Evolutionary conservation across 306 rosid genomes (phyloP).

Genomic region (Inga oerstediana): DNA sequence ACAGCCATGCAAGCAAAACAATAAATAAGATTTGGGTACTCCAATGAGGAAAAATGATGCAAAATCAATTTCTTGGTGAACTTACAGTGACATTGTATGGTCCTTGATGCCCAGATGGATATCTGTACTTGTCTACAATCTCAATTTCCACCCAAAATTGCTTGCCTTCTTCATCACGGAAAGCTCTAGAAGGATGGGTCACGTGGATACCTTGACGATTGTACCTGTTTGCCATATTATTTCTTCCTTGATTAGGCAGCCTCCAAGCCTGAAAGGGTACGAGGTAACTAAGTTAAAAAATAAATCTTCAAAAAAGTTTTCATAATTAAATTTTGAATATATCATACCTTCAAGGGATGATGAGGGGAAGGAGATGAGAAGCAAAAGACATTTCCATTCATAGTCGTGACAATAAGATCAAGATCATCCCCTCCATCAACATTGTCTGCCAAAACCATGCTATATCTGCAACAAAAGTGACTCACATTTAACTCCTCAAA

Average conservation of each 20-base stretch:
- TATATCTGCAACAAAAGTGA: constrained; percentile 70
- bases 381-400: constrained; percentile 98
- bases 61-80: neutral
- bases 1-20: constrained; percentile 24
- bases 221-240: constrained; percentile 64
- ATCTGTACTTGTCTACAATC: constrained; percentile 79
- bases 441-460: constrained; percentile 98
- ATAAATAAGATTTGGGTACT: neutral
- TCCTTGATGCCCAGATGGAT: constrained; percentile 88
- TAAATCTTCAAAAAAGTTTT: neutral
- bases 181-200: constrained; percentile 84
- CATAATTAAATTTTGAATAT: constrained; percentile 31
- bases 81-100: constrained; percentile 92
- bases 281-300: constrained; percentile 16
- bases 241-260: constrained; percentile 80
- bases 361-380: constrained; percentile 91
- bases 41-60: constrained; percentile 4
- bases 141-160: constrained; percentile 89
- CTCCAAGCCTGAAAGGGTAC: constrained; percentile 78
- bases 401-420: constrained; percentile 90
- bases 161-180: constrained; percentile 99
- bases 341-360: constrained; percentile 91
- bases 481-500: constrained; percentile 16
- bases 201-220: constrained; percentile 83
- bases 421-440: constrained; percentile 99